Percentiles rank a stretch among this genome's conserved stretches.
Conservation (phyloP, 75 land plant genomes). For the Sequoiadendron giganteum region DNA sequence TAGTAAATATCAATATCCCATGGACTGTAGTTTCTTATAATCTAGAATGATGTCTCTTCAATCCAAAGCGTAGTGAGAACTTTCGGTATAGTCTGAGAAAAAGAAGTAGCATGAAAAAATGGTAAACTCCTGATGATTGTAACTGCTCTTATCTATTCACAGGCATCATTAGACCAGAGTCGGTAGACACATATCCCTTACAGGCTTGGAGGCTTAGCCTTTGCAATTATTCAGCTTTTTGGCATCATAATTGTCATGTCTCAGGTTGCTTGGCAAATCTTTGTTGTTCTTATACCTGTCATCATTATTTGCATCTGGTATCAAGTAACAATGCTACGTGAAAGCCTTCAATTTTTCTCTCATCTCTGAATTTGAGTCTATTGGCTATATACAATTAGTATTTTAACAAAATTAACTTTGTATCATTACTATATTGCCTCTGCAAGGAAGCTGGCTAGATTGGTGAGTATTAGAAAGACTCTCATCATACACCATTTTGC, state of each 20-base stretch:
- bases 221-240: conserved; percentile 50
- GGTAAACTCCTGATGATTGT: conserved; percentile 2
- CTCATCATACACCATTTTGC: conserved; percentile 82
- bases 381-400: not conserved
- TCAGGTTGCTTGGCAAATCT: conserved; percentile 64
- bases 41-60: not conserved
- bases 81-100: not conserved
- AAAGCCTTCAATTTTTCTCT: not conserved
- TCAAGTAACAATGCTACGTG: conserved; percentile 29
- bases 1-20: not conserved
- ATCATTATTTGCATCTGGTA: conserved; percentile 50
- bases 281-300: conserved; percentile 43
- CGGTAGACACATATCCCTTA: conserved; percentile 68
- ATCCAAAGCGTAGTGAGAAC: not conserved
- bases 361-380: not conserved
- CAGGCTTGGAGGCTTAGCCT: conserved; percentile 52
- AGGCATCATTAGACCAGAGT: conserved; percentile 85
- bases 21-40: not conserved
- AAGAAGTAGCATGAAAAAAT: not conserved
- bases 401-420: not conserved
- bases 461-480: conserved; percentile 57
- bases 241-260: conserved; percentile 69
- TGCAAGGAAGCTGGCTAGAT: conserved; percentile 77
- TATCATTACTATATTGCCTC: conserved; percentile 76
- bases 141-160: not conserved